These are phyloP conservation scores for Zoysia matrella DNA, from an alignment of 202 grass and related monocot species.

Conservation along the genomic window DNA sequence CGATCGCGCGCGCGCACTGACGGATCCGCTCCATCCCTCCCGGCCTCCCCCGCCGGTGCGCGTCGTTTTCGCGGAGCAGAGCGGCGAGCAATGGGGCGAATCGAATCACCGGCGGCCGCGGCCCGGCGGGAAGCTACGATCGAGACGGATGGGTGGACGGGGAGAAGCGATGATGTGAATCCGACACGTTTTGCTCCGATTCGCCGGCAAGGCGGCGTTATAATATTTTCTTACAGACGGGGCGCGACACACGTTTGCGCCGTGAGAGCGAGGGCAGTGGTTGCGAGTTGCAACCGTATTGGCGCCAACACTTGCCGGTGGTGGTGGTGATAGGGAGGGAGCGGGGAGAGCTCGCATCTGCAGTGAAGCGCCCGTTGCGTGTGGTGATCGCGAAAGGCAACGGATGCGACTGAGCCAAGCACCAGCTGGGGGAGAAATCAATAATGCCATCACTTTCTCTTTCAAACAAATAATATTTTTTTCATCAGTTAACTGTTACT, in stretches of 20 bases:
- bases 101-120: not conserved
- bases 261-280: not conserved
- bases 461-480: too few relatives aligned
- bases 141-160: not conserved
- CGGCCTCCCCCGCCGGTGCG: not conserved
- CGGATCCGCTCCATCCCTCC: too few relatives aligned
- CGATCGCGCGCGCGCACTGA: not conserved
- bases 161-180: not conserved
- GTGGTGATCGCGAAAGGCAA: constrained; percentile 7
- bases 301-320: not conserved
- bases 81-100: not conserved
- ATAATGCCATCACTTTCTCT: too few relatives aligned
- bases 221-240: not conserved
- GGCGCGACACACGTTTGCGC: not conserved
- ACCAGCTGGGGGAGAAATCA: too few relatives aligned
- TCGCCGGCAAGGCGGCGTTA: not conserved
- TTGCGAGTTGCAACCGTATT: not conserved
- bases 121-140: not conserved
- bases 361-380: not conserved
- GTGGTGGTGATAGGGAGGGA: not conserved
- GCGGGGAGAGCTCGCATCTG: not conserved
- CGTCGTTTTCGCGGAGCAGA: not conserved
- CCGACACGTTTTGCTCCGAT: not conserved
- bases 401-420: not conserved
- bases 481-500: too few relatives aligned